Percentiles rank a stretch among this genome's conserved stretches.
Conservation (phyloP, 2,329 filamentous ascomycete genomes). For the Elsinoe arachidis region DNA sequence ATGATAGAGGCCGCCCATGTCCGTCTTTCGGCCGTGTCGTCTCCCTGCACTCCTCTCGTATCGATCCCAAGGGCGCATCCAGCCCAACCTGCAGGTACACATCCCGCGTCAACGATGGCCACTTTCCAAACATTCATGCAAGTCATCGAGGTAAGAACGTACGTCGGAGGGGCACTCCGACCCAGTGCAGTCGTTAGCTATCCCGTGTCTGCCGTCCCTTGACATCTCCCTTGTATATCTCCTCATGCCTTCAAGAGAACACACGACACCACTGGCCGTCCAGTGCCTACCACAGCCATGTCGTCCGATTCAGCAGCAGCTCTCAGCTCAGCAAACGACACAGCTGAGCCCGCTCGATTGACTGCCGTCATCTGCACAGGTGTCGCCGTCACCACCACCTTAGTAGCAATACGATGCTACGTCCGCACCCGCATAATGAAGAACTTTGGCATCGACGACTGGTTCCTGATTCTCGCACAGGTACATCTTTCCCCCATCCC, state of each 20-base stretch:
- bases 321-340: not conserved
- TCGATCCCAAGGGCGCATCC: not conserved
- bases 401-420: conserved; percentile 6
- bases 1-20: not conserved
- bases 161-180: not conserved
- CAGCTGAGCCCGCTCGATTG: not conserved
- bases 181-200: not conserved
- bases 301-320: not conserved
- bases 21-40: conserved; percentile 1
- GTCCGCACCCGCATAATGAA: conserved; percentile 1
- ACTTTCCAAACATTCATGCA: not conserved
- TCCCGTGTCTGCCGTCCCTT: not conserved
- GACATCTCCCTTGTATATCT: not conserved
- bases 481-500: not conserved
- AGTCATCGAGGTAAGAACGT: not conserved
- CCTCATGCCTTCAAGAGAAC: not conserved
- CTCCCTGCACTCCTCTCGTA: not conserved
- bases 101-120: not conserved
- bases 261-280: not conserved
- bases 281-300: not conserved
- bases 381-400: not conserved
- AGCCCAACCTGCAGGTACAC: conserved; percentile 1
- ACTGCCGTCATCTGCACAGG: not conserved
- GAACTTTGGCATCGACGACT: conserved; percentile 10
- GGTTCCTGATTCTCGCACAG: conserved; percentile 6